Conservation (phyloP, 805 yeast genomes). For the Lachancea waltii region DNA sequence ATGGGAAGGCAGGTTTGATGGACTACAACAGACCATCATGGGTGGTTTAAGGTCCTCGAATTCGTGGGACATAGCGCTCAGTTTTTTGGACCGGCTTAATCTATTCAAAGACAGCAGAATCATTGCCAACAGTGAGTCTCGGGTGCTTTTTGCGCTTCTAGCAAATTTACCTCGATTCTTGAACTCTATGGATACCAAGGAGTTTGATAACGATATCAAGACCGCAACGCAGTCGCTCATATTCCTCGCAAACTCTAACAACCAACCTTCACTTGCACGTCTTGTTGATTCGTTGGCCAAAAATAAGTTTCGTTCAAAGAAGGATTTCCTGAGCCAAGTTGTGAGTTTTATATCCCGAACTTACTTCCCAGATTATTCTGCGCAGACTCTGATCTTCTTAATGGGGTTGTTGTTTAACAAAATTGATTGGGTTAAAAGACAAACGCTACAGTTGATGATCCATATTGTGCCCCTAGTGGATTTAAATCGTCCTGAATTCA, state of each 20-base stretch:
- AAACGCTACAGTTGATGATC: slow-evolving; percentile 70
- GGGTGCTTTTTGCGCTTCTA: slow-evolving; percentile 65
- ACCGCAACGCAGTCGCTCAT: slow-evolving; percentile 52
- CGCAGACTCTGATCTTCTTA: slow-evolving; percentile 66
- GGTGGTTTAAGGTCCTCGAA: slow-evolving; percentile 78
- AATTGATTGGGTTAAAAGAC: slow-evolving; percentile 70
- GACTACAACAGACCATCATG: slow-evolving; percentile 71
- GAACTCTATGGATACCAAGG: slow-evolving; percentile 62
- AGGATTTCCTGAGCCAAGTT: slow-evolving; percentile 80
- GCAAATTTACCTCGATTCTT: slow-evolving; percentile 80
- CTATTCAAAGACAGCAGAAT: slow-evolving; percentile 63
- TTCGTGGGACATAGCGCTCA: slow-evolving; percentile 71
- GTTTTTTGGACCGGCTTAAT: slow-evolving; percentile 66
- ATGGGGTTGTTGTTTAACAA: slow-evolving; percentile 76
- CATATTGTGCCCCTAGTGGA: slow-evolving; percentile 73
- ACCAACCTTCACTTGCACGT: slow-evolving; percentile 55
- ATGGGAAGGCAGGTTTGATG: slow-evolving; percentile 94
- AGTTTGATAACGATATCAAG: slow-evolving; percentile 44
- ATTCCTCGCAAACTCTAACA: slow-evolving; percentile 51
- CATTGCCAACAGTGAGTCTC: slow-evolving; percentile 61
- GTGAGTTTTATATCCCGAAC: slow-evolving; percentile 59
- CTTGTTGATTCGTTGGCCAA: slow-evolving; percentile 72
- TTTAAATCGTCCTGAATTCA: slow-evolving; percentile 67
- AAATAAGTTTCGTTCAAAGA: slow-evolving; percentile 78
- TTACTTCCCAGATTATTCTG: slow-evolving; percentile 70